Evolutionary conservation across 305 asterid genomes (phyloP), one percentile per base, ranked within the genome.

Genomic region (Fraxinus ornus): DNA sequence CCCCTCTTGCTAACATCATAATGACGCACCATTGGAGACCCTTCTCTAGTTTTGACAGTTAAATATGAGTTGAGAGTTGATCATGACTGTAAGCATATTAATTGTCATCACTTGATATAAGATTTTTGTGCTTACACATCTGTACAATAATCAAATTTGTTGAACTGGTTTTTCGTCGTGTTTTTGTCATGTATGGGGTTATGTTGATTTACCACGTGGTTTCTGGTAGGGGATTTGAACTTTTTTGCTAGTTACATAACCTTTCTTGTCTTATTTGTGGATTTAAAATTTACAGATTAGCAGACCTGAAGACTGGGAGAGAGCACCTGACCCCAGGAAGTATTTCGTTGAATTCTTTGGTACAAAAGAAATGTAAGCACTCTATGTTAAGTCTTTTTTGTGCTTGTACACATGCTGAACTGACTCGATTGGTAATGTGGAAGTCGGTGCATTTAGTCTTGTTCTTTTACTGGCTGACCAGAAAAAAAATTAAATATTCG

Each of bases 301-400:
- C 90, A 88, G 89, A 73, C 97, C 97, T 33, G 97, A 94, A 88
- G 97, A 90, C 75, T 91, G 94, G 94, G 57, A 87, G 52, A 88
- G 87, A 75, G 82, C 79, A 37, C 92, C 97, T 78, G 97, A 94
- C 86, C 92, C 95, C 7, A 93, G 84, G 85, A 94, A 94, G 82
- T 89, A 88, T 86, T 94, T 94, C 66, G 98, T 94, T 71, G 92
- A 92, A 79, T 93, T 94, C 90, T 94, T 81, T 86, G 98, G 98
- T 78, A 94, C 98, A 86, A 41, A 68, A 83, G 98, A 94, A 84
- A 94, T 93, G 97, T 93, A 91, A 93, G 98, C 83, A 74, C 81
- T 80, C 77, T 41, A 62, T 33, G 78, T 49, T 21, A 24, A 22
- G 32, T 78, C 49, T 82, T 62, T 52, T 71, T n/a, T 79, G 24